Percentiles rank a stretch among this genome's conserved stretches.
Conservation (phyloP, 2,329 filamentous ascomycete genomes). For the Beauveria varroae region DNA sequence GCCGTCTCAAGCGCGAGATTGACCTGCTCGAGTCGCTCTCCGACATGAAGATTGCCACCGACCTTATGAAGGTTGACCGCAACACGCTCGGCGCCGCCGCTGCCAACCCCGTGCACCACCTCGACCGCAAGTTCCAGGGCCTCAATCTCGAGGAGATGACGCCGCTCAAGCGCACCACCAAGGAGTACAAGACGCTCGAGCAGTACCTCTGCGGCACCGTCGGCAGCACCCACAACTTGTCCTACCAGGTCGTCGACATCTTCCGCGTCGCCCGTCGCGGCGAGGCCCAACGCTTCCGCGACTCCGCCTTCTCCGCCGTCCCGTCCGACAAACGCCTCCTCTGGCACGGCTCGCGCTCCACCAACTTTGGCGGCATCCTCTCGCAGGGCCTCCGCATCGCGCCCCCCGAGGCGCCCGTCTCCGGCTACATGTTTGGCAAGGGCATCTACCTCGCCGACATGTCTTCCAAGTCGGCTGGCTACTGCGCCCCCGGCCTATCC, state of each 20-base stretch:
- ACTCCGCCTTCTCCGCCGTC: conserved; percentile 43
- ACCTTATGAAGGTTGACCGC: conserved; percentile 63
- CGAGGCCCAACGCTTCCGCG: conserved; percentile 61
- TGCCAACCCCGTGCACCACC: conserved; percentile 47
- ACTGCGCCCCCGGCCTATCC: conserved; percentile 58
- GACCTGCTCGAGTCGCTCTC: conserved; percentile 72
- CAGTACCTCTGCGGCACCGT: conserved; percentile 61
- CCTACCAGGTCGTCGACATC: conserved; percentile 61
- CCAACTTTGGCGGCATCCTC: conserved; percentile 82
- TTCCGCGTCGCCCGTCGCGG: conserved; percentile 75
- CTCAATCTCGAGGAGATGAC: conserved; percentile 73
- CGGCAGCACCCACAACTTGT: conserved; percentile 56
- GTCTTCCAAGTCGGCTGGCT: conserved; percentile 73
- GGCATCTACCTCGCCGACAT: conserved; percentile 85
- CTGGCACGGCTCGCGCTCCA: conserved; percentile 80
- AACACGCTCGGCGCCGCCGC: conserved; percentile 31
- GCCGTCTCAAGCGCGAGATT: conserved; percentile 64
- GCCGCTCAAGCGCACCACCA: conserved; percentile 47
- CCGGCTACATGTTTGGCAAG: conserved; percentile 85
- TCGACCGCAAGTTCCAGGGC: conserved; percentile 66
- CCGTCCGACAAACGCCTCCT: conserved; percentile 66
- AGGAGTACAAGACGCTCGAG: conserved; percentile 58
- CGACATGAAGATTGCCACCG: conserved; percentile 76
- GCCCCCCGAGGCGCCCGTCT: conserved; percentile 71
- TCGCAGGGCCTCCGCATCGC: conserved; percentile 86